Percentiles rank a stretch among this genome's conserved stretches.
phyloP scores from a whole-genome alignment of 176 grass and related monocot genomes.

The Lolium perenne region DNA sequence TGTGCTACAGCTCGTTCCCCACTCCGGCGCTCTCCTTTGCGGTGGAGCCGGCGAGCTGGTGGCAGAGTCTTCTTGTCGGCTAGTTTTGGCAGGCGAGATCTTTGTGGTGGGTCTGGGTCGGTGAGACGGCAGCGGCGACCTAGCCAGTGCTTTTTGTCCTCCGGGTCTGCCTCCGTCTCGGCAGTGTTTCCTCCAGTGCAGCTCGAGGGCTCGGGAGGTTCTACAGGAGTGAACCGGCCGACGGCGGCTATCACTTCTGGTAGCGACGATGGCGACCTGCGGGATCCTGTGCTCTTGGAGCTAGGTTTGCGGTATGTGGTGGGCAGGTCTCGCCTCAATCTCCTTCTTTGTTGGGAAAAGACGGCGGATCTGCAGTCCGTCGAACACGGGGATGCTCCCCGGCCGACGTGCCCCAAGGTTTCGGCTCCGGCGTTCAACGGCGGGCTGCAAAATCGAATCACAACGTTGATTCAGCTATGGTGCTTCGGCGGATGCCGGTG shows the following conservation, averaged over 20 bases:
- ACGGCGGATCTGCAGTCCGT: neutral
- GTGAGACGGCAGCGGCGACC: neutral
- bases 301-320: neutral
- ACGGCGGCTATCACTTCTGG: neutral
- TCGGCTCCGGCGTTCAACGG: neutral
- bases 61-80: neutral
- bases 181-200: neutral
- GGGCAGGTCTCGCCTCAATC: neutral
- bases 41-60: neutral
- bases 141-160: neutral
- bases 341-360: neutral
- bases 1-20: neutral
- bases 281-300: neutral
- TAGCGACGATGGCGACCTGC: neutral
- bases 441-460: neutral
- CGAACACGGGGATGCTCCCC: neutral
- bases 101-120: neutral
- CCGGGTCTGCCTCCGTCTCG: neutral
- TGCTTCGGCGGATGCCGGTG: neutral
- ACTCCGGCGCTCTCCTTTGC: neutral
- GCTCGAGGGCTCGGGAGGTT: neutral
- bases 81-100: neutral
- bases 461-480: neutral
- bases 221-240: neutral
- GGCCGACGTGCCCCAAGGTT: neutral